A percentile compares a stretch with the other conserved stretches of the same genome.
phyloP scores from a whole-genome alignment of 345 rosid genomes.

The Salix exigua region DNA sequence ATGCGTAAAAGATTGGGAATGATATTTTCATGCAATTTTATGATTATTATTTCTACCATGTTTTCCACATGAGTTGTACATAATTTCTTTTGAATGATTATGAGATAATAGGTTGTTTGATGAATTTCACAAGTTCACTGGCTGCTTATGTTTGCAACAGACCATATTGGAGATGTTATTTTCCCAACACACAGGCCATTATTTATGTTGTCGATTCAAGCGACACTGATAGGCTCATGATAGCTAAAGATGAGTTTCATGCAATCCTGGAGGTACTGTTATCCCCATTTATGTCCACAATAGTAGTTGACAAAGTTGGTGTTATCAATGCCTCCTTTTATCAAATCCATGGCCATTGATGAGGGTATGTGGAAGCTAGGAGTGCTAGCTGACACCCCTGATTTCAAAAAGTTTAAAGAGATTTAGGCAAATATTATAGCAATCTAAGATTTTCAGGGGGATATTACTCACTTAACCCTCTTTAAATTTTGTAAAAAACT shows the following conservation, averaged over 20 bases:
- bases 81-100: neutral
- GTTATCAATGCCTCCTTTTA: neutral
- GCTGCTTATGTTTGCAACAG: constrained; percentile 29
- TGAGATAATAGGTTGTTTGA: constrained; percentile 1
- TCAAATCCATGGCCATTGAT: neutral
- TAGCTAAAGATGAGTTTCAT: constrained; percentile 80
- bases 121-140: constrained; percentile 2
- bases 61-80: neutral
- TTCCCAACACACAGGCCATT: constrained; percentile 76
- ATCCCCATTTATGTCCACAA: neutral
- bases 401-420: too few species aligned
- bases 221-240: constrained; percentile 62
- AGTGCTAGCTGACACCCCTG: too few species aligned
- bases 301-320: neutral
- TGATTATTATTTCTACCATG: neutral
- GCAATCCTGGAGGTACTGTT: constrained; percentile 64
- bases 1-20: neutral
- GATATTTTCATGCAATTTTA: neutral
- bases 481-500: too few species aligned
- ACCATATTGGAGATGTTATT: constrained; percentile 88
- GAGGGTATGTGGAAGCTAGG: too few species aligned
- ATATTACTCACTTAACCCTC: too few species aligned
- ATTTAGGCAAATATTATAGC: too few species aligned
- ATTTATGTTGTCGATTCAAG: constrained; percentile 80
- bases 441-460: too few species aligned